Conservation (phyloP, 2,329 filamentous ascomycete genomes). For the Huntiella moniliformis region DNA sequence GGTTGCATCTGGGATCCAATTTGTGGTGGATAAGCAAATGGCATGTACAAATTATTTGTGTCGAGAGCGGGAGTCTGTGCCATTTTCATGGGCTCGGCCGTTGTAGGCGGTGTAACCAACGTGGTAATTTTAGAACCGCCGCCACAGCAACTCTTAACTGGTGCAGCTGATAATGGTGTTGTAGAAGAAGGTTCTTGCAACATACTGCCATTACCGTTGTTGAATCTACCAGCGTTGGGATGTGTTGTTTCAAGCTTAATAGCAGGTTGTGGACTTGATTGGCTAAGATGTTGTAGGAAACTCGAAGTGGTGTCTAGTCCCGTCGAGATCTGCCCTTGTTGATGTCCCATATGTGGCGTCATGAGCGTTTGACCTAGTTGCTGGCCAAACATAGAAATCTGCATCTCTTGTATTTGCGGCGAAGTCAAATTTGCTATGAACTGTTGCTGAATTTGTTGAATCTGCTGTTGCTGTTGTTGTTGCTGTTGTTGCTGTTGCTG, state of each 20-base stretch:
- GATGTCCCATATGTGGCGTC: constrained; percentile 7
- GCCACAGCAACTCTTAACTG: constrained; percentile 14
- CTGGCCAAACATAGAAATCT: constrained; percentile 6
- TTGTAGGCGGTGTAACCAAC: not conserved
- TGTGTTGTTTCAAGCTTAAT: constrained; percentile 5
- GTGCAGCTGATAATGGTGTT: not conserved
- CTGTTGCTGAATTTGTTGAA: constrained; percentile 9
- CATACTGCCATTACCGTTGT: constrained; percentile 1
- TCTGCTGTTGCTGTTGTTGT: constrained; percentile 12
- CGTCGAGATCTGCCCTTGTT: constrained; percentile 1
- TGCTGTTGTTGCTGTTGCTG: constrained; percentile 13
- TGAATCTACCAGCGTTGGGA: not conserved
- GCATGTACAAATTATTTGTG: constrained; percentile 18
- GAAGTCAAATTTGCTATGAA: not conserved
- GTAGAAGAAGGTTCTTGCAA: not conserved
- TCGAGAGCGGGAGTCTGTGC: constrained; percentile 14
- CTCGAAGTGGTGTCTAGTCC: constrained; percentile 1
- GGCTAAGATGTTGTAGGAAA: constrained; percentile 13
- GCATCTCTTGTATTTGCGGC: constrained; percentile 10
- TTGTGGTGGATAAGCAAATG: constrained; percentile 32
- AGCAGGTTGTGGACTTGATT: constrained; percentile 12
- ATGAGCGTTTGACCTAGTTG: not conserved
- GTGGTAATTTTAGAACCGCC: constrained; percentile 10
- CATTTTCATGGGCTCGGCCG: not conserved
- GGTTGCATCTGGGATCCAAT: constrained; percentile 37